Evolutionary conservation across 495 filamentous ascomycete species (phyloP).

Genomic region (Trichoderma gamsii): DNA sequence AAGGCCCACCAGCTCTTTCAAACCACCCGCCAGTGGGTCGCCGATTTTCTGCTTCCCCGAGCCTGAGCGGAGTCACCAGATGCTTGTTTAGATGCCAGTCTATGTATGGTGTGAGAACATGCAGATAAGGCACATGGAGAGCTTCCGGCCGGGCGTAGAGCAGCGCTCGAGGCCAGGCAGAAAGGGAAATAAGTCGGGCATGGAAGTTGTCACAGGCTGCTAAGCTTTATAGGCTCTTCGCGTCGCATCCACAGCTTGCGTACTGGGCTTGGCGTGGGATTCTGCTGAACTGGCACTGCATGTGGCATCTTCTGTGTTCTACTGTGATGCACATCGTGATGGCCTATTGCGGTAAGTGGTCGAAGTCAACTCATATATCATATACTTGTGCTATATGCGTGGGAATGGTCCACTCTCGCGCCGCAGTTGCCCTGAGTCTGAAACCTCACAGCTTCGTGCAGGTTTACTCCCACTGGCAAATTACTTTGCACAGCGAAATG

Average conservation of each 20-base stretch:
- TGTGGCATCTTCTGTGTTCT: background rate
- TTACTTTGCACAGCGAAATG: background rate
- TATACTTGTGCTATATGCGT: background rate
- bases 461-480: background rate
- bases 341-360: background rate
- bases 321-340: background rate
- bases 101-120: background rate
- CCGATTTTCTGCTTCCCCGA: background rate
- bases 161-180: background rate
- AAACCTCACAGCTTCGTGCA: background rate
- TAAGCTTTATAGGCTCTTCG: background rate
- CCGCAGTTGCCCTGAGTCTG: background rate
- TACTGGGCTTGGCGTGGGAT: background rate
- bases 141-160: background rate
- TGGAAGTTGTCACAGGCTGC: background rate
- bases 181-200: background rate
- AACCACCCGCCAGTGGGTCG: slow-evolving; percentile 1
- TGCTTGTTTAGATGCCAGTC: background rate
- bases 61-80: background rate
- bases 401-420: background rate
- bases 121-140: background rate
- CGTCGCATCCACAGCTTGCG: background rate
- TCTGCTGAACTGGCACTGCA: background rate
- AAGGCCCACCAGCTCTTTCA: background rate
- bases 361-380: background rate